Base-by-base conservation (phyloP, 73 alveolate species). In the Paramecium caudatum region DNA sequence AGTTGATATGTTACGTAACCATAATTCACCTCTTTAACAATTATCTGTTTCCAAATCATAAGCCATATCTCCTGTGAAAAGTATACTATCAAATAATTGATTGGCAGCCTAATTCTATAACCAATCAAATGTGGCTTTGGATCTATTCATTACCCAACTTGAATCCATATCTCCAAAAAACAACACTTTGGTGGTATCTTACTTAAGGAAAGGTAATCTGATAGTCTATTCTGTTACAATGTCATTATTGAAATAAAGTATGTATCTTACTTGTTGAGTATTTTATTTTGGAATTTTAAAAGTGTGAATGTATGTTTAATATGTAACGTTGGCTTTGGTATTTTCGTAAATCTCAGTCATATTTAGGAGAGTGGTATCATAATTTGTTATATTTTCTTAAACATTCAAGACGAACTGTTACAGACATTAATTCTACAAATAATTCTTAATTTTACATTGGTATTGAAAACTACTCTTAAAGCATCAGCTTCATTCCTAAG, bases 121-220 rank as follows among this genome's bases (percentile, higher is more conserved):
- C 88, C 88, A 74, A 74, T 74, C 88, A 45, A 74, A 74, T 17
- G 88, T 74, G 7, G 46, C 32, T 27, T 74, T 74, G 0, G 88
- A 74, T 27, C 43, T 41, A 74, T 74, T 74, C 5, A 4, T 3
- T 3, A n/a, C n/a, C 88, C 88, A 74, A 41, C 47, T 74, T 21
- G 88, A 74, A 74, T 74, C 88, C 88, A 74, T 74, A 43, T 74
- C 88, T 3, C 88, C 88, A 74, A 74, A 74, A 5, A 74, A 9
- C 5, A 74, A 27, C 1, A 74, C 43, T 65, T 65, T 65, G 0
- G 83, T 65, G 3, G 47, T 33, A 33, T 65, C 17, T 33, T 65
- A 34, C 7, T 65, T 3, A 13, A 13, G 55, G 15, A 32, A 43
- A 65, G 83, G 47, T 33, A 33, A 30, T 65, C 34, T 65, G 4